A percentile compares a stretch with the other conserved stretches of the same genome.
These are phyloP conservation scores for Corylus avellana DNA, from an alignment of 306 rosid species.

Conservation along the genomic window DNA sequence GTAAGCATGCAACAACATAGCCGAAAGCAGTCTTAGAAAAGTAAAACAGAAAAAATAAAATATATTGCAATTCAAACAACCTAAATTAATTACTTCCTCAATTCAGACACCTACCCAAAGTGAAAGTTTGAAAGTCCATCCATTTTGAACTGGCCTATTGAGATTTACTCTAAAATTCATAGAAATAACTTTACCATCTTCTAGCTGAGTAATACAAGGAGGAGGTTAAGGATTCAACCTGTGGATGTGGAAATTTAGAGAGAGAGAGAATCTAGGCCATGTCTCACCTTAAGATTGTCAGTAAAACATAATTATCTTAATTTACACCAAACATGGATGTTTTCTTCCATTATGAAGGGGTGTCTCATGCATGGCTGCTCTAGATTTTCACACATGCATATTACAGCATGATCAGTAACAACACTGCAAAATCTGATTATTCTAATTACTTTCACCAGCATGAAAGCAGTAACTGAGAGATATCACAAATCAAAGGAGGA, in stretches of 20 bases:
- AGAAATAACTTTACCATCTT: not conserved
- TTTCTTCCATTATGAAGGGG: not conserved
- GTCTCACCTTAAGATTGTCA: not conserved
- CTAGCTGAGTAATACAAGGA: not conserved
- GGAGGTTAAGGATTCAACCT: too few species aligned
- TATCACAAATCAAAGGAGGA: conserved; percentile 59
- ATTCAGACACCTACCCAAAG: not conserved
- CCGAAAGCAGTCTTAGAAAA: not conserved
- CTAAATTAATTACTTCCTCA: not conserved
- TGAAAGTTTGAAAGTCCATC: not conserved
- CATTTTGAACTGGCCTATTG: not conserved
- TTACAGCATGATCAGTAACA: not conserved
- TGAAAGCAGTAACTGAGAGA: conserved; percentile 59
- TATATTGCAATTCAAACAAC: not conserved
- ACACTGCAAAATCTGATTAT: conserved; percentile 3
- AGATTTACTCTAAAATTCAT: not conserved
- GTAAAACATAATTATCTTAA: not conserved
- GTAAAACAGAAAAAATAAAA: not conserved
- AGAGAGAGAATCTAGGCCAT: too few species aligned
- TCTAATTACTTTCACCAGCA: conserved; percentile 46
- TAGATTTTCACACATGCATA: not conserved
- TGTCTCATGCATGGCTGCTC: conserved; percentile 11
- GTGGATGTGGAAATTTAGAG: too few species aligned
- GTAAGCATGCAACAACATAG: not conserved
- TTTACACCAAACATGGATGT: not conserved